Base-by-base conservation (phyloP, 805 yeast genomes). In the Wickerhamiella kurtzmanii region DNA sequence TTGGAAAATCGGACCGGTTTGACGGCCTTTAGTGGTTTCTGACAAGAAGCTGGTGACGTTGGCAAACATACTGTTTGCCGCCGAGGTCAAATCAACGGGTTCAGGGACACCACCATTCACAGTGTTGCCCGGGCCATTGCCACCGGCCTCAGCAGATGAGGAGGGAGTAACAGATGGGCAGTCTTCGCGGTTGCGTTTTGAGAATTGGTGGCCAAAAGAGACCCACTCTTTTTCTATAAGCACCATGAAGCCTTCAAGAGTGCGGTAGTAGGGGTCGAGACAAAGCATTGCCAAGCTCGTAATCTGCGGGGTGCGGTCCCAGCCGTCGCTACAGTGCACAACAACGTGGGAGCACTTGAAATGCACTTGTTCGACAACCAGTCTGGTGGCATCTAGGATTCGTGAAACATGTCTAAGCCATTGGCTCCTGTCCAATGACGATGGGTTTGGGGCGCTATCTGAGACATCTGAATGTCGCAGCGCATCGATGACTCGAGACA, bases 271-370 rank as follows among this genome's bases (percentile, higher is more conserved):
- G 0, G 97, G 96, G 61, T 92, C 97, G 6, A 88, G 68, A 58
- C 95, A 84, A 3, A 92, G 64, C 63, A 89, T 89, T 20, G 88
- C 76, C 50, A 92, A 66, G 2, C 95, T 80, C 4, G 87, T 73
- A 1, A 88, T 75, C 60, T 92, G 97, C 0, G 96, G 77, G 0
- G 98, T 92, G 48, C 98, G 70, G 60, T 92, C 98, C 98, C 98
- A 92, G 1, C 98, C 98, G 66, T 92, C 98, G 0, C 96, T 86
- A 61, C 98, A 92, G 66, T 92, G 98, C 4, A 92, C 74, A 8
- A 92, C 60, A 3, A 89, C 72, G 61, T 89, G 94, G 17, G 92
- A 82, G 51, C 79, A 77, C 62, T 86, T 85, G 55, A 80, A 75
- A 46, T 84, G 83, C 19, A 92, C 73, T n/a, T 89, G 82, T 58